Evolutionary conservation across 2,329 filamentous ascomycete genomes (phyloP), one percentile per base, ranked within the genome.

Genomic region (Dactylellina parvicollis): DNA sequence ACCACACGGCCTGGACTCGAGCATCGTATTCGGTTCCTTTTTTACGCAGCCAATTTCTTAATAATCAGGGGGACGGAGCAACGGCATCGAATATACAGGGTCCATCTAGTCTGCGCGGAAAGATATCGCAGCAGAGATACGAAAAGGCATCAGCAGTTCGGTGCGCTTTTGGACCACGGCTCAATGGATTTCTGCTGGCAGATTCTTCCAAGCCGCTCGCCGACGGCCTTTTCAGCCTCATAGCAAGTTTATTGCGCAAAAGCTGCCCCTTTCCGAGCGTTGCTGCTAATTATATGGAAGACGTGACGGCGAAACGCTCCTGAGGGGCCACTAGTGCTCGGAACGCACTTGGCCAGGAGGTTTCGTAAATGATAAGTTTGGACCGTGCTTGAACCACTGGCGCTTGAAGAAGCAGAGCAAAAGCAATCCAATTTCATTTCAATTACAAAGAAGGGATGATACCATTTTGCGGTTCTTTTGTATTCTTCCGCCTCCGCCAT

Each of bases 261-360:
- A 60, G 46, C 40, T 54, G 55, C 52, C 55, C 64, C 64, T 69
- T 54, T 69, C 54, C 64, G 64, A 61, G 38, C 32, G 28, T 24
- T 36, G 54, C 52, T 66, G 46, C 62, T 69, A 55, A 54, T 38
- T 67, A 24, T 67, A 47, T 69, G 32, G 42, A 47, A 42, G 64
- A 32, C 38, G 42, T 42, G 4, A 59, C 20, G 24, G 42, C 64
- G 55, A 69, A 69, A 69, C 64, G 47, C 24, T 69, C 47, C 64
- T 69, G 64, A 69, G 64, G 64, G 55, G 36, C 55, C 49, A 69
- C 54, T 54, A 69, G 64, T 69, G 38, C 22, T 55, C 55, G 64
- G 64, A 69, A 69, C 55, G 64, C 46, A 52, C 38, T 55, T 55
- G 8, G 34, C 55, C 32, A 67, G 64, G 64, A 69, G 64, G 64